phyloP scores from a whole-genome alignment of 176 grass and related monocot genomes.

The Paspalum notatum region DNA sequence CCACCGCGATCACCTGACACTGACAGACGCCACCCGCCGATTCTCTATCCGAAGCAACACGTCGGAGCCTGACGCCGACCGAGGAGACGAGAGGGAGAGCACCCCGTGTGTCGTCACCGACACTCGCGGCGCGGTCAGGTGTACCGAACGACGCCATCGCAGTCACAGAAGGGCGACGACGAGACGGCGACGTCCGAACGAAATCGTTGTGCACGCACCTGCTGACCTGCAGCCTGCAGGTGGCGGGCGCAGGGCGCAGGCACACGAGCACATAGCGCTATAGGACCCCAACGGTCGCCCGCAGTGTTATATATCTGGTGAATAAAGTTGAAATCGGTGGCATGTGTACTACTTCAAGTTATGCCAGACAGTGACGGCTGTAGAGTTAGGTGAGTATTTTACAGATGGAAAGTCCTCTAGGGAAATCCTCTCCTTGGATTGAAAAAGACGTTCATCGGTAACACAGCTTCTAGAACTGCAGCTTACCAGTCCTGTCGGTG shows the following conservation, averaged over 20 bases:
- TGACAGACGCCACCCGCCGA: background rate
- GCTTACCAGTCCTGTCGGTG: conserved; percentile 16
- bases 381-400: conserved; percentile 9
- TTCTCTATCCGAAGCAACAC: conserved; percentile 36
- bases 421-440: background rate
- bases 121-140: conserved; percentile 29
- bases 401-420: background rate
- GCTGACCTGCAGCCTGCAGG: background rate
- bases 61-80: background rate
- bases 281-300: background rate
- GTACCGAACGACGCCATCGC: conserved; percentile 35
- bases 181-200: conserved; percentile 20
- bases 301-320: background rate
- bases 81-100: background rate
- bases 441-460: background rate
- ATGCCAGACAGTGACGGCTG: background rate
- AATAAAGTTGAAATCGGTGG: background rate
- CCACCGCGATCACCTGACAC: too few species aligned
- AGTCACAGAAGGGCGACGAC: too few species aligned
- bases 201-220: background rate
- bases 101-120: conserved; percentile 24
- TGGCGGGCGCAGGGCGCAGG: background rate
- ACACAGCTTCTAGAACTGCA: conserved; percentile 33
- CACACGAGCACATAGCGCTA: background rate
- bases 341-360: background rate